A percentile compares a stretch with the other conserved stretches of the same genome.
Evolutionary conservation across 2,329 filamentous ascomycete genomes (phyloP).

Genomic region (Pyricularia pennisetigena): DNA sequence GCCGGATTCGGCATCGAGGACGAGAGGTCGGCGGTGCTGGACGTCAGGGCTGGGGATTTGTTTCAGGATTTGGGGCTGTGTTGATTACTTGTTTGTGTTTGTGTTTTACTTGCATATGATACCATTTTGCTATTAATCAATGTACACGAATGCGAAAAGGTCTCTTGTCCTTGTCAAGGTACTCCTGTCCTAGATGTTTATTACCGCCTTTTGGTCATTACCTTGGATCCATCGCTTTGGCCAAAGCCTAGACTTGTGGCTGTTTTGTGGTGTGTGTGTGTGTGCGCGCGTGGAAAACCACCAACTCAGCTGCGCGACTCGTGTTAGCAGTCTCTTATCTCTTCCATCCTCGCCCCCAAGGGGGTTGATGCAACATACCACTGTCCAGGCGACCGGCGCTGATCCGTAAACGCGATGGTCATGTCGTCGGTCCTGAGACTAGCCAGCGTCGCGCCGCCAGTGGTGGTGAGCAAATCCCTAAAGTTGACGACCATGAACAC

Average conservation of each 20-base stretch:
- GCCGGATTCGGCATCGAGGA: constrained; percentile 49
- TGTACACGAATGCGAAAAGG: not conserved
- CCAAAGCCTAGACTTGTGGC: not conserved
- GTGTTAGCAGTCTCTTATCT: not conserved
- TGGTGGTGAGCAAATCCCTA: not conserved
- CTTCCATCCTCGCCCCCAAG: too few species aligned
- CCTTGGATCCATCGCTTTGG: not conserved
- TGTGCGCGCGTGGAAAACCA: too few species aligned
- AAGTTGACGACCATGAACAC: constrained; percentile 1
- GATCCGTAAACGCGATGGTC: constrained; percentile 3
- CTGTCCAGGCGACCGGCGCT: constrained; percentile 1
- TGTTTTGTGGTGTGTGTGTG: not conserved
- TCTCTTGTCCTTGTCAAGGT: not conserved
- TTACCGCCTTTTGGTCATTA: not conserved
- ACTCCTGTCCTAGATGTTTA: not conserved
- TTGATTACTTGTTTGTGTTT: not conserved
- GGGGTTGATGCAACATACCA: not conserved
- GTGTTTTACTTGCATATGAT: not conserved
- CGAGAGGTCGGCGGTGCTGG: constrained; percentile 33
- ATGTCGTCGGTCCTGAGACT: constrained; percentile 2
- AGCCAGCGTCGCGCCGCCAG: not conserved
- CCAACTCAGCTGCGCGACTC: not conserved
- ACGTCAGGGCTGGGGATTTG: constrained; percentile 39
- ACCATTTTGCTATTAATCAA: not conserved
- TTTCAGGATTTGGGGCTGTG: constrained; percentile 30